Conservation (phyloP, 2,329 filamentous ascomycete species). For the Geosmithia putterillii region DNA sequence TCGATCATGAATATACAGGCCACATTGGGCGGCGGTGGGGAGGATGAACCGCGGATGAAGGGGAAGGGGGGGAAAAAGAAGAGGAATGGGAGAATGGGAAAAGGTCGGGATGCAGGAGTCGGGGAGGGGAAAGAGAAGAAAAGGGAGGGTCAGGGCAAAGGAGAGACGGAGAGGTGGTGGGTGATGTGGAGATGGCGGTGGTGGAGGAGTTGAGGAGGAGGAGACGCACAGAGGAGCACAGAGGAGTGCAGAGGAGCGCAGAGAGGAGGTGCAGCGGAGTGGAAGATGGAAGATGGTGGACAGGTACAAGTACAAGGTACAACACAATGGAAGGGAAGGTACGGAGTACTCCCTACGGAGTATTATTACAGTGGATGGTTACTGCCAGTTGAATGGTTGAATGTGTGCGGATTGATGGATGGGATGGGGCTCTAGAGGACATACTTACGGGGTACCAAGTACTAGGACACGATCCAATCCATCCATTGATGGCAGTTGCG, state of each 20-base stretch:
- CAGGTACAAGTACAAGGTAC: no score
- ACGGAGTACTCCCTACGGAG: no score
- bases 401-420: no score
- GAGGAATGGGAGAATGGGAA: not conserved
- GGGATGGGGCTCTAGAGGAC: no score
- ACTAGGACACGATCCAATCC: no score
- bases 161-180: not conserved
- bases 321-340: no score
- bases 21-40: slow-evolving; percentile 13
- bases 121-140: not conserved
- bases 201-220: not conserved
- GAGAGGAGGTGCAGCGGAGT: not conserved
- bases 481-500: no score
- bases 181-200: not conserved
- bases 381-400: no score
- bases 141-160: not conserved
- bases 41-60: slow-evolving; percentile 10
- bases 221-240: not conserved
- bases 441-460: no score
- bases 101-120: not conserved
- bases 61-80: not conserved
- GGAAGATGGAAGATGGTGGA: no score
- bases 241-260: not conserved
- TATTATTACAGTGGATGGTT: no score
- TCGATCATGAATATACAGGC: slow-evolving; percentile 18